Evolutionary conservation across 2,329 filamentous ascomycete genomes (phyloP).

Genomic region (Fusarium tuaranense): DNA sequence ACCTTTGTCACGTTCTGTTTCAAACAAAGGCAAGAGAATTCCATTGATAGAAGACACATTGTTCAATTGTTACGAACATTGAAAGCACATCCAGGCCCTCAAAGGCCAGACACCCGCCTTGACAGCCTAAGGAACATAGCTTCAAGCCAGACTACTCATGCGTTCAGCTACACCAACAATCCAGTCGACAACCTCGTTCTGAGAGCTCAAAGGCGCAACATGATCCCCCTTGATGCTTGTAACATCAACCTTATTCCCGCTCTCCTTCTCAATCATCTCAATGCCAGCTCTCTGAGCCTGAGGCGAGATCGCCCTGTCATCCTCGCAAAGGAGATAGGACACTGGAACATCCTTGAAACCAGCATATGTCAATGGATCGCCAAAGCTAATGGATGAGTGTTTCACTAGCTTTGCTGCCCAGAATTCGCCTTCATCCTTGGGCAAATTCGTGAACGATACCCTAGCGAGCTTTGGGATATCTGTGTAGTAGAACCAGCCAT

Average conservation of each 20-base stretch:
- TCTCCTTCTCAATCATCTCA: slow-evolving; percentile 50
- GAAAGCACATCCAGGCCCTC: too few species aligned
- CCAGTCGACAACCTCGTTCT: slow-evolving; percentile 40
- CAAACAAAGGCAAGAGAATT: not conserved
- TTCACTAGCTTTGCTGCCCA: slow-evolving; percentile 7
- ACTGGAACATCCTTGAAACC: slow-evolving; percentile 55
- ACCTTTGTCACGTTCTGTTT: not conserved
- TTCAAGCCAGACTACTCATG: not conserved
- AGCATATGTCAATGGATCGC: slow-evolving; percentile 49
- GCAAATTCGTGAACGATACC: slow-evolving; percentile 43
- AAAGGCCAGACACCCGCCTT: not conserved
- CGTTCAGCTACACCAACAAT: slow-evolving; percentile 2
- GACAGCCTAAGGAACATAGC: not conserved
- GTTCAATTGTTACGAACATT: not conserved
- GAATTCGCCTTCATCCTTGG: slow-evolving; percentile 36
- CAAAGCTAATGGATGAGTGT: slow-evolving; percentile 52
- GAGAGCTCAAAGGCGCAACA: slow-evolving; percentile 43
- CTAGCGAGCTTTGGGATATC: slow-evolving; percentile 22
- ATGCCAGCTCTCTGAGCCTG: slow-evolving; percentile 48
- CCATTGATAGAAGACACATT: not conserved
- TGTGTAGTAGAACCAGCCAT: slow-evolving; percentile 45
- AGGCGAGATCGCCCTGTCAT: slow-evolving; percentile 42
- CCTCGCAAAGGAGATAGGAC: slow-evolving; percentile 53
- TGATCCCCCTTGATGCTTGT: slow-evolving; percentile 52
- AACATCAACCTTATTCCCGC: slow-evolving; percentile 53